phyloP scores from a whole-genome alignment of 345 rosid genomes.

The Ceriops tagal region DNA sequence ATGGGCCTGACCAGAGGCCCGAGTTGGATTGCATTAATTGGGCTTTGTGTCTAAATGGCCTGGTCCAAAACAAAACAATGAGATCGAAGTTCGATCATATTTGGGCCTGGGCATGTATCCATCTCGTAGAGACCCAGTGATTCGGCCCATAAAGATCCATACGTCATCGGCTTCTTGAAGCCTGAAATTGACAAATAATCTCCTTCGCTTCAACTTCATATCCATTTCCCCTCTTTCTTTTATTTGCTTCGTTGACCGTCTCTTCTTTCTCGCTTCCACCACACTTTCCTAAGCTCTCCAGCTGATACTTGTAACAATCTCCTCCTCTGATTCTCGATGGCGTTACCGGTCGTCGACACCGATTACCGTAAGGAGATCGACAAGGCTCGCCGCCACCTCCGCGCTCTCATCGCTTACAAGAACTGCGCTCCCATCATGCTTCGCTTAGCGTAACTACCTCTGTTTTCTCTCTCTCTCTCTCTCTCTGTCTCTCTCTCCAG shows the following conservation, averaged over 20 bases:
- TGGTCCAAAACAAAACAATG: no score
- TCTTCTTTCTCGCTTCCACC: not conserved
- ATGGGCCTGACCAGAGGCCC: no score
- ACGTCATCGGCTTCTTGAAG: no score
- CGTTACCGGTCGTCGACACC: slow-evolving; percentile 63
- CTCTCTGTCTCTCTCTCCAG: not conserved
- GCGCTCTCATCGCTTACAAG: slow-evolving; percentile 73
- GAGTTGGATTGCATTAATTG: no score
- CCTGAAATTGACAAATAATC: no score
- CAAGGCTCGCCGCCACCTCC: slow-evolving; percentile 91
- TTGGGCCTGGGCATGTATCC: no score
- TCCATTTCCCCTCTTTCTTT: not conserved
- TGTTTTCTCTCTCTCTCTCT: not conserved
- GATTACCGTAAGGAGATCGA: slow-evolving; percentile 81
- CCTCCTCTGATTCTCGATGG: slow-evolving; percentile 42
- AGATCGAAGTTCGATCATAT: not conserved
- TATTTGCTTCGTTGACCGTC: not conserved
- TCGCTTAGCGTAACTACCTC: slow-evolving; percentile 65
- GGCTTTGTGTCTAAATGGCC: no score
- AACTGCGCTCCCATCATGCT: slow-evolving; percentile 97
- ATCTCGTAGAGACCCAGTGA: no score
- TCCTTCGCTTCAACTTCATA: no score
- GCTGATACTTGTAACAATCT: not conserved
- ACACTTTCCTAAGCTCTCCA: no score
- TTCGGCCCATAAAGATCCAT: no score